Percentiles rank a stretch among this genome's conserved stretches.
These are phyloP conservation scores for Aspergillus phoenicis DNA, from an alignment of 2,329 filamentous ascomycete species.

Conservation along the genomic window DNA sequence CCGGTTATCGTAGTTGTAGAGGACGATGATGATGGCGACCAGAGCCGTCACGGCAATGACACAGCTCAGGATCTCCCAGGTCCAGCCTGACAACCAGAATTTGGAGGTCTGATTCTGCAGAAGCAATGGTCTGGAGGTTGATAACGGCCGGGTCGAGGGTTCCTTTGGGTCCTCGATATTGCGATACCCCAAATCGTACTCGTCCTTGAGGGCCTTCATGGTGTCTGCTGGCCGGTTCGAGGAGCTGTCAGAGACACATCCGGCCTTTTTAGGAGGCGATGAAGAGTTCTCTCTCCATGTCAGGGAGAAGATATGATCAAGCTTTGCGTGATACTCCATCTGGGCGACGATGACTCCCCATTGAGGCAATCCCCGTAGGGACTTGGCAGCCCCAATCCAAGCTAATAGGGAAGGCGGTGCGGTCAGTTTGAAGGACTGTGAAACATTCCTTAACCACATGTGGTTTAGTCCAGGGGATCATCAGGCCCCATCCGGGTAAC, in stretches of 20 bases:
- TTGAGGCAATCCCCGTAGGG: neutral
- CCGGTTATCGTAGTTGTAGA: conserved; percentile 32
- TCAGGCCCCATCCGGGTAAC: neutral
- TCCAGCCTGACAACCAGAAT: conserved; percentile 25
- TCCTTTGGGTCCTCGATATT: conserved; percentile 16
- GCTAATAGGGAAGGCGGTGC: neutral
- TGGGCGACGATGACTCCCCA: neutral
- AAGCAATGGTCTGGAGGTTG: conserved; percentile 17
- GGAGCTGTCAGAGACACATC: neutral
- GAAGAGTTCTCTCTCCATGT: neutral
- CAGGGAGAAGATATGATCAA: neutral
- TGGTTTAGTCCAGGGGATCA: neutral
- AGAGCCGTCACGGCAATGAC: conserved; percentile 37
- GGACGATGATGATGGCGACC: conserved; percentile 35
- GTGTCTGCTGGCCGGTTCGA: neutral
- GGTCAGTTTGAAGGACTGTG: neutral
- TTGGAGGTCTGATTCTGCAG: conserved; percentile 17
- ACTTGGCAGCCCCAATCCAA: neutral
- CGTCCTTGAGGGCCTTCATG: conserved; percentile 20
- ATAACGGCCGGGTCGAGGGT: conserved; percentile 17
- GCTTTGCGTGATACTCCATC: neutral
- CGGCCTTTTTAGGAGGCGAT: neutral
- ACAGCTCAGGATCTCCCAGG: conserved; percentile 25
- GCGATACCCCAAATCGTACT: conserved; percentile 20
- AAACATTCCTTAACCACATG: neutral